Base-by-base conservation (phyloP, 2,329 filamentous ascomycete species). In the Alternaria panax region DNA sequence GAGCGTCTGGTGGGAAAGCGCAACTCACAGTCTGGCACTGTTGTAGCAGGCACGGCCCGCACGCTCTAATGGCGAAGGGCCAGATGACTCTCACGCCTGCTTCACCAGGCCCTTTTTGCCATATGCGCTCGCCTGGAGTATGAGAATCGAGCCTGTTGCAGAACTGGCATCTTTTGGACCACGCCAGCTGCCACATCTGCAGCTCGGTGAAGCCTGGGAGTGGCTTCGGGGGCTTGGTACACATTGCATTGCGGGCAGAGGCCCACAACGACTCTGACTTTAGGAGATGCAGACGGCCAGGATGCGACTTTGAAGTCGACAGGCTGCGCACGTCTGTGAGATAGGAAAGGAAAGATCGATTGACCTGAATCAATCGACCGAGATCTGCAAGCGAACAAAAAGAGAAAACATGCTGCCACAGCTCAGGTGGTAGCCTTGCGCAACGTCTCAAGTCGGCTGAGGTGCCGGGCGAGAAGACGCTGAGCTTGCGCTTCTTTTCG, bases 141-240 rank as follows among this genome's bases (percentile, higher is more conserved):
- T 64, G 66, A 38, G 69, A 60, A 52, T 73, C 75, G 50, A 65
- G 68, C 62, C 81, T 86, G 54, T 79, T 80, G 77, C 92, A 95
- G 66, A 88, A 87, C 71, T 93, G 88, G 75, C 92, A 96, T 54
- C 73, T 78, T 28, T 73, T 80, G 47, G 86, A 85, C 75, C 87
- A 88, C 34, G 87, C 82, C 51, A 95, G 80, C 70, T 85, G 86
- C 86, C 92, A 92, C 90, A 93, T 93, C 41, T 89, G 86, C 64
- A 91, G 80, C 76, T 95, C 92, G 41, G 86, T 86, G 72, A 85
- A 86, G 58, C 83, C 84, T 52, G 81, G 80, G 50, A 94, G 81
- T 27, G 91, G 91, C 56, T 84, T 83, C 46, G 92, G 92, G 81
- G 93, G 87, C 65, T 85, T 84, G 25, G 87, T 87, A 80, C 86